Evolutionary conservation across 768 basidiomycete genomes (phyloP).

Genomic region (Boletus tomentosulus): DNA sequence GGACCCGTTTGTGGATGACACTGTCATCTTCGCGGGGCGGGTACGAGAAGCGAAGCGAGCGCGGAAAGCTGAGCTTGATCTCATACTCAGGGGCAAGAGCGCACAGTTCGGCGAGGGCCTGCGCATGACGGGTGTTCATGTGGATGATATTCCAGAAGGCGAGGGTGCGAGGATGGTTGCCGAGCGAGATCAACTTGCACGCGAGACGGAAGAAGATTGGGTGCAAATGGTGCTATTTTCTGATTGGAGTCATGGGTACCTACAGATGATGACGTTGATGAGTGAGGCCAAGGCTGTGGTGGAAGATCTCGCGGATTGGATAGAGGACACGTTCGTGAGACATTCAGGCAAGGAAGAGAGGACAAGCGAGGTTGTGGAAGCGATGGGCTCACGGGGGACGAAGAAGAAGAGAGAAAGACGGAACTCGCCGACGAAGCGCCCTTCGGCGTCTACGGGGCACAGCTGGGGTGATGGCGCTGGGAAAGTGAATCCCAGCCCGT

Average conservation of each 20-base stretch:
- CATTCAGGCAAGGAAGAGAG: conserved; percentile 29
- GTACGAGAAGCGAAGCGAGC: conserved; percentile 92
- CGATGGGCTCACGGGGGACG: conserved; percentile 6
- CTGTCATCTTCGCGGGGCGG: conserved; percentile 92
- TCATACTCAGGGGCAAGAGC: conserved; percentile 56
- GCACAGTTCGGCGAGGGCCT: conserved; percentile 58
- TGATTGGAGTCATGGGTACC: conserved; percentile 96
- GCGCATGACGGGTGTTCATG: conserved; percentile 52
- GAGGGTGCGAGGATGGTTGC: conserved; percentile 42
- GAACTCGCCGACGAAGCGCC: conserved; percentile 25
- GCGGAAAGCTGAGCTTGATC: conserved; percentile 68
- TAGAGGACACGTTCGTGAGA: conserved; percentile 65
- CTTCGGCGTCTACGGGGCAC: not conserved
- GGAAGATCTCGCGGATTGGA: conserved; percentile 87
- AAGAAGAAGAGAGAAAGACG: conserved; percentile 28
- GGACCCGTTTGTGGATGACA: conserved; percentile 95
- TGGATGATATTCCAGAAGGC: conserved; percentile 24
- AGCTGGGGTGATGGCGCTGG: conserved; percentile 3
- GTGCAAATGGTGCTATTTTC: conserved; percentile 90
- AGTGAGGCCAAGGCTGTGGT: conserved; percentile 75
- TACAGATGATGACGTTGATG: conserved; percentile 92
- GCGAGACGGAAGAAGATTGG: conserved; percentile 89
- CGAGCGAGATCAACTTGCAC: conserved; percentile 56
- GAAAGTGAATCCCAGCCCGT: conserved; percentile 24
- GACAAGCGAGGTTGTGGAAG: conserved; percentile 16